These are phyloP conservation scores for Protomyces macrosporus DNA, from an alignment of 1,139 yeast species.

Conservation along the genomic window DNA sequence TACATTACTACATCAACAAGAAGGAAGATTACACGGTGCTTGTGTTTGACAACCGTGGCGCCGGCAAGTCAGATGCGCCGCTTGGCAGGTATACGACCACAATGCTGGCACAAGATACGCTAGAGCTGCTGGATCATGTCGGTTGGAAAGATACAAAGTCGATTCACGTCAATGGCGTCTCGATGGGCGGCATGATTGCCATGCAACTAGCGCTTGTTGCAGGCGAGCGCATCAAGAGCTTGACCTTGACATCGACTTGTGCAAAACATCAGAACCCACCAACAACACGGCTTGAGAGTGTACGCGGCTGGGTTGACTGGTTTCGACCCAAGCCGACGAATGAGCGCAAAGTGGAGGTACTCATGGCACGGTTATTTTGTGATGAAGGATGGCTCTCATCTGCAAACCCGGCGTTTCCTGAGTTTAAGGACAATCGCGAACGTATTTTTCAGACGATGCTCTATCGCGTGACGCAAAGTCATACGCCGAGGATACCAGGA, in stretches of 20 bases:
- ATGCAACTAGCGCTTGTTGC: conserved; percentile 13
- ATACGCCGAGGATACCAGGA: conserved; percentile 4
- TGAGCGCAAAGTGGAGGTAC: neutral
- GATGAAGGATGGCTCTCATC: conserved; percentile 13
- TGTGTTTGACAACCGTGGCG: conserved; percentile 17
- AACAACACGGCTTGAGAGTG: conserved; percentile 17
- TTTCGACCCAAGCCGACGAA: conserved; percentile 11
- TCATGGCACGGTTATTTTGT: conserved; percentile 1
- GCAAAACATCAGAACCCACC: conserved; percentile 25
- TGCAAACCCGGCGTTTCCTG: neutral
- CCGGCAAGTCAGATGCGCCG: conserved; percentile 16
- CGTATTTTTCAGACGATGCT: conserved; percentile 2
- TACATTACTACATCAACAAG: conserved; percentile 4
- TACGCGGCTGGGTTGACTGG: conserved; percentile 13
- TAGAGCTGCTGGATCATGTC: conserved; percentile 19
- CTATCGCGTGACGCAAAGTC: conserved; percentile 3
- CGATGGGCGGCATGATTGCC: conserved; percentile 26
- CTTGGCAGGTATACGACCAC: conserved; percentile 22
- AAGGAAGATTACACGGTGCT: conserved; percentile 2
- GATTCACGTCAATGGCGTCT: conserved; percentile 17
- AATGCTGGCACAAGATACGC: conserved; percentile 15
- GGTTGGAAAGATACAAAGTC: conserved; percentile 17
- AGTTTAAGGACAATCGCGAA: conserved; percentile 2
- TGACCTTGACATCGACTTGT: conserved; percentile 18
- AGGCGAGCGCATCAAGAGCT: conserved; percentile 9